phyloP scores from a whole-genome alignment of 2,329 filamentous ascomycete species.

The Oidium heveae region DNA sequence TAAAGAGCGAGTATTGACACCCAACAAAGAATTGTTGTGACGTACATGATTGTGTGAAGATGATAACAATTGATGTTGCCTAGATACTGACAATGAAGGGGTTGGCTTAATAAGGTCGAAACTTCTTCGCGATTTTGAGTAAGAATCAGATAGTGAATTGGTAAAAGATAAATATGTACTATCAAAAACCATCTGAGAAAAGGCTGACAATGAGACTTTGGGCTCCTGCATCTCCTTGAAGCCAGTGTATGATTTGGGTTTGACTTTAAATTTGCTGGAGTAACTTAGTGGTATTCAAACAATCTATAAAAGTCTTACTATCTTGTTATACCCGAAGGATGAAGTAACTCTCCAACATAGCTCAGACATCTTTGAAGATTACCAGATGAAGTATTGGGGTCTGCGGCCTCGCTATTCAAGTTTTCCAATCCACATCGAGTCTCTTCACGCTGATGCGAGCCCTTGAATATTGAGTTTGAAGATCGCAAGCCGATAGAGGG shows the following conservation, averaged over 20 bases:
- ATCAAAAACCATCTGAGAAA: constrained; percentile 13
- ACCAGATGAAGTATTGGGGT: constrained; percentile 30
- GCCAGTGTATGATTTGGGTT: constrained; percentile 13
- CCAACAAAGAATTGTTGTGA: too few relatives aligned
- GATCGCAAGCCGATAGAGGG: constrained; percentile 29
- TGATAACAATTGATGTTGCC: too few relatives aligned
- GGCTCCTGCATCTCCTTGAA: constrained; percentile 3
- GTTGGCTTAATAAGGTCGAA: background rate
- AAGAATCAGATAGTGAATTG: constrained; percentile 7
- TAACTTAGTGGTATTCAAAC: constrained; percentile 7
- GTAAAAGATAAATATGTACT: constrained; percentile 10
- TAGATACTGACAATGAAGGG: background rate
- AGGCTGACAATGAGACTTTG: constrained; percentile 10
- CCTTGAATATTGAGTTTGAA: constrained; percentile 25
- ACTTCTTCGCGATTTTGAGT: background rate
- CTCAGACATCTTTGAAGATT: constrained; percentile 46
- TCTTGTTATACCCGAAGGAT: constrained; percentile 41
- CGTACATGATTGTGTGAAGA: too few relatives aligned
- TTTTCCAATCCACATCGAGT: constrained; percentile 31
- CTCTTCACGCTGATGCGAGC: constrained; percentile 25
- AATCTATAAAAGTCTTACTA: constrained; percentile 14
- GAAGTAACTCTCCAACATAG: constrained; percentile 50
- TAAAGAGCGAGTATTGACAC: too few relatives aligned
- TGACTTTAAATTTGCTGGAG: constrained; percentile 30
- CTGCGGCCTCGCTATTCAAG: constrained; percentile 44